Base-by-base conservation (phyloP, 345 rosid species). In the Tarenaya hassleriana region DNA sequence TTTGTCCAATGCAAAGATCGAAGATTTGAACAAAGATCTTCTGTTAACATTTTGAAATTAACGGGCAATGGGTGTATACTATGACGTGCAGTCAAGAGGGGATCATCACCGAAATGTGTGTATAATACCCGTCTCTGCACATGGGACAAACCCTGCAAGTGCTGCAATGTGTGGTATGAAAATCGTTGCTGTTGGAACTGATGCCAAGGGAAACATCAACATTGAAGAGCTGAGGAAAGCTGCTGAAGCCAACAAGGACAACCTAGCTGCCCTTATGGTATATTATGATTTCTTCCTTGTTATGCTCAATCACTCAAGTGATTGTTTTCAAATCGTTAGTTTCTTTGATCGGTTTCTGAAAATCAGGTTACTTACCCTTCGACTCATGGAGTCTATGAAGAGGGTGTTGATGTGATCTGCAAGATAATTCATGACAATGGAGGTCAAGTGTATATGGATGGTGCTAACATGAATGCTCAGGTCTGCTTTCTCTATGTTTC, bases 141-240 rank as follows among this genome's bases (percentile, higher is more conserved):
- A 94, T 45, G 97, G 97, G 43, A 94, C 97, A 64, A 94, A 94
- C 70, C 99, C 99, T 69, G 99, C 99, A 10, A 94, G 87, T 73
- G 99, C 99, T 73, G 95, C 99, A 27, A 88, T 88, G 97, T 86
- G 95, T 42, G 99, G 99, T 17, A 94, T 94, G 99, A 94, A 94
- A 68, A 94, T 94, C 60, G 78, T 94, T 56, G 43, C 86, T 8
- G 85, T 94, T 64, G 99, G 99, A 68, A 88, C 97, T 59, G 97
- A 88, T 73, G 81, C 94, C 54, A 88, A 86, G 78, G 99, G 99
- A 60, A 94, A 94, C 72, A 88, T 94, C 68, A 88, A 86, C 76
- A 82, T 94, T 43, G 87, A 73, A 62, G 94, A 94, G 68, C 51
- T 94, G 62, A 80, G 62, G 69, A 86, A 81, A 73, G 99, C 99